Evolutionary conservation across 345 rosid genomes (phyloP), one percentile per base, ranked within the genome.

Genomic region (Brassica carinata): DNA sequence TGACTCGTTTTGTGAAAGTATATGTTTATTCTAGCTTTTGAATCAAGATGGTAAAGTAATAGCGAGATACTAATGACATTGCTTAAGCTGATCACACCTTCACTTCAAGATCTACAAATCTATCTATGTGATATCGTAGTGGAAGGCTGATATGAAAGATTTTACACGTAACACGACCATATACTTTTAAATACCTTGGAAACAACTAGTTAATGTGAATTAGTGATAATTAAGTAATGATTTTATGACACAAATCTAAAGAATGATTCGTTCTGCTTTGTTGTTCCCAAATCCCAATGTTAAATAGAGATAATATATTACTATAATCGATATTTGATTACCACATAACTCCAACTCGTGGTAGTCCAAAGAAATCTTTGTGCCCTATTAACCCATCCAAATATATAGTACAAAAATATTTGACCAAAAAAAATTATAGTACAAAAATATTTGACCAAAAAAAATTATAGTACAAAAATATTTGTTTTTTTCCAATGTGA

Each of bases 201-300:
- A 48, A 13, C 64, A 77, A 2, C 34, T 51, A 34, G 36, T 14
- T 63, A 55, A 8, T 53, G 58, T 53, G 19, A 53, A 53, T 53
- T 55, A 17, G 26, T 17, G 5, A 33, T 77, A 59, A 55, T 57
- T 27, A 58, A 68, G 8, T 2, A 59, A 76, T 71, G 17, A 9
- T 71, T 71, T 71, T 64, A n/a, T 29, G 53, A 57, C 8, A 57
- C 23, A 58, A 58, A 36, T 17, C 48, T 66, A 55, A 13, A 38
- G 63, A 79, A 79, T 66, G 53, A 66, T 72, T 30, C 19, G 43
- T 72, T 64, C 58, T 38, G 68, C 72, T 78, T 67, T 38, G 45
- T 30, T 7, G 59, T n/a, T 58, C 63, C 19, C 82, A 57, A 73
- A 79, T 79, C 73, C 82, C 82, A 30, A 73, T 59, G 64, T 78